Base-by-base conservation (phyloP, 2,329 filamentous ascomycete species). In the Grosmannia clavigera region DNA sequence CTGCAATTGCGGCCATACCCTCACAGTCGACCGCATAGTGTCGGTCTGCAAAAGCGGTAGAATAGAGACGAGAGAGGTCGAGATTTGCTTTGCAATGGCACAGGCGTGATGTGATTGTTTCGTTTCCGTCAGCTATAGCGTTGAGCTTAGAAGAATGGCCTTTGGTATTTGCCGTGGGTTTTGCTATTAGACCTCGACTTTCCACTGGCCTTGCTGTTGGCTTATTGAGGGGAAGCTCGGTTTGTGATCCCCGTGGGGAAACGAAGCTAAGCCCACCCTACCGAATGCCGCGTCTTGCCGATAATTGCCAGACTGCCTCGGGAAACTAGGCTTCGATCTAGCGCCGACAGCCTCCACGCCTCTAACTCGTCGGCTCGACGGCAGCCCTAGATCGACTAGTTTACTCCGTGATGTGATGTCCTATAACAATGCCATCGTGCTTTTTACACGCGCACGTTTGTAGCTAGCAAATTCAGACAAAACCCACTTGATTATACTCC, bases 1-100 rank as follows among this genome's bases (percentile, higher is more conserved):
- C 48, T 70, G 63, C 46, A 70, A 64, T 25, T 69, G 61, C 60
- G 64, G 67, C 62, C 69, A 66, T 57, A 66, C 59, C 52, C 66
- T 65, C 6, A 58, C 57, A 12, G 62, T 55, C 10, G 63, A 59
- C 55, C 65, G 66, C 68, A 69, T 70, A 2, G 53, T 65, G 58
- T 55, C 46, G 11, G 19, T 22, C 16, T 46, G 38, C 22, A 40
- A 16, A 40, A 22, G 14, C 38, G 11, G 14, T 12, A 5, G 12
- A 40, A 43, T 16, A 7, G 43, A n/a, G 12, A 6, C 3, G 7
- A 46, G 7, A 46, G 19, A 46, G 19, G 43, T n/a, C 16, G 43
- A 5, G 43, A n/a, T 4, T 19, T 46, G 43, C 16, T 46, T 46
- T 46, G 19, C 43, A n/a, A 46, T n/a, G 19, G 19, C 43, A 19